These are phyloP conservation scores for Alloteropsis semialata DNA, from an alignment of 176 grass and related monocot species.

Conservation along the genomic window DNA sequence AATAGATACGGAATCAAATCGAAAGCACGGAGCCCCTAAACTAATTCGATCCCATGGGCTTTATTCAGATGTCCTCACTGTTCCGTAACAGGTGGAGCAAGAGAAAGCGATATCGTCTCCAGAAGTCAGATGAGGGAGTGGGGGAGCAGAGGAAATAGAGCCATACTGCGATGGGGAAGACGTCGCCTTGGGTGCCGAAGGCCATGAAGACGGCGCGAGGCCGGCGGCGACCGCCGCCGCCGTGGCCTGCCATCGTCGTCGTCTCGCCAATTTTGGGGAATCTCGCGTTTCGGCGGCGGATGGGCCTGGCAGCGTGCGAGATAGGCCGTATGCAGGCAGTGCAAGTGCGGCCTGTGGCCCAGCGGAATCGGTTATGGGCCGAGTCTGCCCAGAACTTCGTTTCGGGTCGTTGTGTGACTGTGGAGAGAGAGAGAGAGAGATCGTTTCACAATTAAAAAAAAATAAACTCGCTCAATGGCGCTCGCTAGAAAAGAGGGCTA, in stretches of 20 bases:
- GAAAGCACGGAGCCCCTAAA: background rate
- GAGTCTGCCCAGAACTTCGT: background rate
- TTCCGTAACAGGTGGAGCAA: background rate
- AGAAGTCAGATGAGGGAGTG: background rate
- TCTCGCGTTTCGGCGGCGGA: background rate
- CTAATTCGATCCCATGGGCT: background rate
- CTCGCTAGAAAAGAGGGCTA: background rate
- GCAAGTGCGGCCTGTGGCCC: background rate
- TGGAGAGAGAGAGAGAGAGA: too few species aligned
- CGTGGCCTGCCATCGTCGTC: constrained; percentile 29
- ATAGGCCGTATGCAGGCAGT: background rate
- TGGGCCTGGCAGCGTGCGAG: background rate
- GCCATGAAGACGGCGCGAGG: constrained; percentile 80
- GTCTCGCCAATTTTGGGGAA: background rate
- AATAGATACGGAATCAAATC: background rate
- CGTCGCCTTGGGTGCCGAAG: constrained; percentile 82
- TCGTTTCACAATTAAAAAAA: too few species aligned
- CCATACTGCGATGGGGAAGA: constrained; percentile 82
- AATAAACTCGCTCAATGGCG: too few species aligned
- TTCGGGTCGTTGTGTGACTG: too few species aligned
- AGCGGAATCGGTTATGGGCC: background rate
- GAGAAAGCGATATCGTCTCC: background rate
- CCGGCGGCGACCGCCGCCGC: constrained; percentile 13
- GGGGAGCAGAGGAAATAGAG: background rate
- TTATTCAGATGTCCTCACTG: background rate